Percentiles rank a stretch among this genome's conserved stretches.
These are phyloP conservation scores for Hypoxylon fuscum DNA, from an alignment of 495 filamentous ascomycete genomes.

Conservation along the genomic window DNA sequence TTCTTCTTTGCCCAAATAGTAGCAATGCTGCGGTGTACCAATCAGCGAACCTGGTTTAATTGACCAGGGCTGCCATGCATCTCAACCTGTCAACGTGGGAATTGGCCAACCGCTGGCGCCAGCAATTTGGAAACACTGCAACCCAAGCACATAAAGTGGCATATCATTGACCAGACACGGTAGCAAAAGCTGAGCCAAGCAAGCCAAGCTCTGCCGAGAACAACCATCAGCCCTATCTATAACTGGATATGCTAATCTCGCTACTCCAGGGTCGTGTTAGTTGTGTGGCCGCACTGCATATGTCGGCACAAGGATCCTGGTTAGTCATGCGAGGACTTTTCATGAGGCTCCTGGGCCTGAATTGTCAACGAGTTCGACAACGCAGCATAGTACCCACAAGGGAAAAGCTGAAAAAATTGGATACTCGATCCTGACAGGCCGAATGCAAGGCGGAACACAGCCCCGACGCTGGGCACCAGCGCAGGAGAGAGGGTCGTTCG, in stretches of 20 bases:
- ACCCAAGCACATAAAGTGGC: conserved; percentile 1
- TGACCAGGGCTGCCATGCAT: neutral
- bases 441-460: conserved; percentile 19
- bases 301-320: conserved; percentile 1
- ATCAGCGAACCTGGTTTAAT: conserved; percentile 1
- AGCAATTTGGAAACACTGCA: conserved; percentile 21
- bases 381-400: conserved; percentile 36
- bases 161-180: no score
- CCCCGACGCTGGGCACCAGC: conserved; percentile 34
- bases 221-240: conserved; percentile 35
- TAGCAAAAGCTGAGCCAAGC: no score
- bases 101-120: conserved; percentile 31
- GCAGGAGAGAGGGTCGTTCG: conserved; percentile 14
- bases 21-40: conserved; percentile 20
- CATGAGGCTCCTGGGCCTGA: conserved; percentile 29
- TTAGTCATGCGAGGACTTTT: conserved; percentile 12
- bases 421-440: conserved; percentile 20
- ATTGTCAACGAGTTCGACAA: conserved; percentile 28
- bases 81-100: conserved; percentile 3
- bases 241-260: conserved; percentile 8
- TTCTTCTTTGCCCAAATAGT: conserved; percentile 12
- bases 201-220: conserved; percentile 26
- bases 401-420: conserved; percentile 16
- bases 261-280: conserved; percentile 11
- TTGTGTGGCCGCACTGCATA: conserved; percentile 20